Base-by-base conservation (phyloP, 2,329 filamentous ascomycete species). In the Macrophomina phaseolina region DNA sequence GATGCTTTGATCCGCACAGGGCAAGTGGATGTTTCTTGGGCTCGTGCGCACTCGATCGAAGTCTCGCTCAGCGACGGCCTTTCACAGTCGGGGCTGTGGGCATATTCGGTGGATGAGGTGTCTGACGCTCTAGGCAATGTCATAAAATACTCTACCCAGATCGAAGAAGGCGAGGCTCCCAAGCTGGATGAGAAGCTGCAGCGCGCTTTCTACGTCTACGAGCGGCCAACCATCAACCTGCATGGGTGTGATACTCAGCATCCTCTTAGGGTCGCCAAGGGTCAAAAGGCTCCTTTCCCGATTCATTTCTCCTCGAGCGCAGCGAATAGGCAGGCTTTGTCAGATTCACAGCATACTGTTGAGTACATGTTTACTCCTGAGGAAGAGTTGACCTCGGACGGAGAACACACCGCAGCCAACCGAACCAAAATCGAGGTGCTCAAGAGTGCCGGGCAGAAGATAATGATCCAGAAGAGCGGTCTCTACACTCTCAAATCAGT, bases 11-110 rank as follows among this genome's bases (percentile, higher is more conserved):
- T 90, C 49, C 79, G 85, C 12, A 85, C 80, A 1, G 82, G 80
- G 11, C 84, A 87, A 36, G 84, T 91, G 55, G 91, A 94, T 70
- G 84, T 91, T 40, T 89, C 90, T 0, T 98, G 95, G 95, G 93
- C 92, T 16, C 88, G 87, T 67, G 82, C 90, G 23, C 90, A 91
- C 67, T 89, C 82, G 48, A 89, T 99, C 42, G 86, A 85, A 9
- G 92, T 99, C 23, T 89, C 92, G 4, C 81, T 99, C 66, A 98
- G 97, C 74, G 96, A 99, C 78, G 94, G 94, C 5, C 88, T 99
- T 81, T 88, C 87, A 58, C 85, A 85, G 6, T 86, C 90, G 62
- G 95, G 94, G 16, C 85, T 89, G 63, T 98, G 94, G 94, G 85
- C 91, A 68, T 99, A 98, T 76, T 90, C 91, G 1, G 89, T 99